phyloP scores from a whole-genome alignment of 129 eudicot species.

The Tanacetum coccineum region DNA sequence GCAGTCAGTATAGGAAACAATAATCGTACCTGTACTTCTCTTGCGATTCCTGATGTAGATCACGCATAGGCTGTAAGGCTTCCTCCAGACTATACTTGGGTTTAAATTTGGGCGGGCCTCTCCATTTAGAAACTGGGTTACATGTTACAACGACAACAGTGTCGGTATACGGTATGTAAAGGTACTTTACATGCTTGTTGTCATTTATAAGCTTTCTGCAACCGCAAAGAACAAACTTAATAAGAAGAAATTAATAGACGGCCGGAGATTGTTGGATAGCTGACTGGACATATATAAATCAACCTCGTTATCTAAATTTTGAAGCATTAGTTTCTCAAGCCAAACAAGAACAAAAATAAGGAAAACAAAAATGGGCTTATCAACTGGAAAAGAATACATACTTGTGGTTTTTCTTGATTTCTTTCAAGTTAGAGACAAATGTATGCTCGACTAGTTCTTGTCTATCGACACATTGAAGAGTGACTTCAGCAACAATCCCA shows the following conservation, averaged over 20 bases:
- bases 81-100: constrained; percentile 81
- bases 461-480: constrained; percentile 97
- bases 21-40: constrained; percentile 56
- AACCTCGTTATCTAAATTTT: not conserved
- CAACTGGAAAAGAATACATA: constrained; percentile 27
- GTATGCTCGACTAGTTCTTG: constrained; percentile 98
- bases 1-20: not conserved
- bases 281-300: not conserved
- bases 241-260: constrained; percentile 5
- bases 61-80: constrained; percentile 81
- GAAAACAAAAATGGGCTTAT: not conserved
- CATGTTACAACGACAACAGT: constrained; percentile 94
- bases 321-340: not conserved
- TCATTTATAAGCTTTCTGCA: constrained; percentile 85
- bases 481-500: constrained; percentile 95
- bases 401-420: constrained; percentile 96
- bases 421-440: constrained; percentile 66
- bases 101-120: constrained; percentile 63
- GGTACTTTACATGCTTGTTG: constrained; percentile 92
- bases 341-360: not conserved
- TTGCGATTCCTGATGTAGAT: constrained; percentile 60
- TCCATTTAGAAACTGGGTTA: constrained; percentile 85
- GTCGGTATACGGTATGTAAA: constrained; percentile 90
- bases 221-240: constrained; percentile 12
- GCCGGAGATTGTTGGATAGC: not conserved